Evolutionary conservation across 2,329 filamentous ascomycete genomes (phyloP), one percentile per base, ranked within the genome.

Genomic region (Dothistroma septosporum): DNA sequence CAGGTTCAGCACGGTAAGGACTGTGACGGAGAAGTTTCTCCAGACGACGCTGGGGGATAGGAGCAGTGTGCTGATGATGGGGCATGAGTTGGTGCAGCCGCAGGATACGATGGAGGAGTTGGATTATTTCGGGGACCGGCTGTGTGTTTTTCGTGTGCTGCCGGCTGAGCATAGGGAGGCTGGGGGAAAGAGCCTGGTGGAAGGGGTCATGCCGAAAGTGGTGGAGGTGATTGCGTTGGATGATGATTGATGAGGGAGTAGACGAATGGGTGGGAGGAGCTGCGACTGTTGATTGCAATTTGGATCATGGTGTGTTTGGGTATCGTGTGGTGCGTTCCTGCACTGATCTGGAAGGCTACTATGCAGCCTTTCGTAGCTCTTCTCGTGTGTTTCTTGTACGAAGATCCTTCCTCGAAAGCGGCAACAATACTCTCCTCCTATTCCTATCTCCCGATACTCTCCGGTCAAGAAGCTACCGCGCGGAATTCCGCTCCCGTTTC

Each of bases 51-150:
- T 4, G 60, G 62, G 19, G 57, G 61, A 21, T 66, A 69, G 16
- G 63, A 67, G 12, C 68, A 69, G 33, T 14, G 65, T 66, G 22
- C 56, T 74, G 24, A 47, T 70, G 24, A 57, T 67, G 24, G 64
- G 67, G 14, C 50, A 61, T 3, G 66, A 71, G 61, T 48, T 60
- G 8, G 53, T 69, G 21, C 57, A 64, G 2, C 59, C 67, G 35
- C 54, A 57, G 24, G 66, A 65, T 48, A 41, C 50, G 41, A 65
- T 69, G 53, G 64, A 69, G 61, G 65, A 72, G 63, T 53, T 74
- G 53, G 70, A 75, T 61, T 65, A 67, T 56, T 74, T 70, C 55
- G 62, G 64, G 12, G 68, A 73, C 59, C 68, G 67, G 63, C 63
- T 70, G 24, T 64, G 74, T 22, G 63, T 71, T 24, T 68, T 75